Conservation (phyloP, 148 eudicot genomes). For the Chenopodium formosanum region DNA sequence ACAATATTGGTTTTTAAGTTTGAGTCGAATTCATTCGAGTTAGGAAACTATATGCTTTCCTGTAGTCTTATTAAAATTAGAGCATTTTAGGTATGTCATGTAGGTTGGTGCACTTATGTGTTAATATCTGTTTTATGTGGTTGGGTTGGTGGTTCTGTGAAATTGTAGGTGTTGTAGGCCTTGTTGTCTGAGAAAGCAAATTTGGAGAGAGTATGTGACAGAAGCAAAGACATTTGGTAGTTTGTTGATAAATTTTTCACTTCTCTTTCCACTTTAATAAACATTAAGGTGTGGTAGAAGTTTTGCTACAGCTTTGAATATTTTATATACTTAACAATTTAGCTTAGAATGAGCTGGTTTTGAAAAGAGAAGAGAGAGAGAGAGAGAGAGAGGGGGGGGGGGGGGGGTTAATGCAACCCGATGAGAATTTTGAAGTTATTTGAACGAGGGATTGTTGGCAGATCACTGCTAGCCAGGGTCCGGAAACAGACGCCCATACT, state of each 20-base stretch:
- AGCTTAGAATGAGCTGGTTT: too few species aligned
- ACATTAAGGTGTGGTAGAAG: background rate
- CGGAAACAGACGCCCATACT: too few species aligned
- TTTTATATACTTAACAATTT: too few species aligned
- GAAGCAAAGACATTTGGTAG: background rate
- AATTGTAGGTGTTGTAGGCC: background rate
- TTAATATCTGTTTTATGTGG: background rate
- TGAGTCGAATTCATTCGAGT: background rate
- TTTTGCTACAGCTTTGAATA: background rate
- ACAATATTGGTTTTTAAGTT: background rate
- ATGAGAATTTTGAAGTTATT: too few species aligned
- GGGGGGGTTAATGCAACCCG: too few species aligned
- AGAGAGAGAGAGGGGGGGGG: too few species aligned
- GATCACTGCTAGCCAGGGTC: too few species aligned
- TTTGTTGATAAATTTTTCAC: background rate
- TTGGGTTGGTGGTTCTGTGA: background rate
- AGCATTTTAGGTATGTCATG: background rate
- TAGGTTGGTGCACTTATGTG: background rate
- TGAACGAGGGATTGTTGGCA: too few species aligned
- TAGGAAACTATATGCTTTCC: conserved; percentile 2
- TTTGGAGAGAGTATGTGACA: background rate
- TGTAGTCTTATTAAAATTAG: background rate
- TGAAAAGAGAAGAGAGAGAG: too few species aligned
- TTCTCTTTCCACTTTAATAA: background rate
- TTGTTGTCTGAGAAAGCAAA: background rate